Evolutionary conservation across 2,329 filamentous ascomycete species (phyloP).

Genomic region (Cladosporium sp.): DNA sequence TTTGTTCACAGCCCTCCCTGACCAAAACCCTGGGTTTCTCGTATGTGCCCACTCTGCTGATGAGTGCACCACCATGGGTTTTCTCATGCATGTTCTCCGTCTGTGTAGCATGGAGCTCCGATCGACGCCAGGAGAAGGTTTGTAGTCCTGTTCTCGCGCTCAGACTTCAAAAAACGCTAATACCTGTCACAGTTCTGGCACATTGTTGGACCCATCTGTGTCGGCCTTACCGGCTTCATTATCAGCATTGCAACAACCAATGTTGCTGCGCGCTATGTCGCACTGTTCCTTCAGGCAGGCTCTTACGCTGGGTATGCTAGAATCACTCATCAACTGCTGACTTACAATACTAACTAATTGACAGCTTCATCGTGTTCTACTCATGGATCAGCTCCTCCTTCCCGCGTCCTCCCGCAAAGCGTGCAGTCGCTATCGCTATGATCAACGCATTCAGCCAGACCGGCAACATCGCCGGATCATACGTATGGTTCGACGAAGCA

Average conservation of each 20-base stretch:
- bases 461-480: conserved; percentile 52
- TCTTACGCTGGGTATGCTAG: conserved; percentile 30
- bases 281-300: conserved; percentile 38
- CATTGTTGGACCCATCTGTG: conserved; percentile 13
- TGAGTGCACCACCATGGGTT: conserved; percentile 45
- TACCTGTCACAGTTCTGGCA: conserved; percentile 36
- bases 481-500: conserved; percentile 59
- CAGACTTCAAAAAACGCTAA: conserved; percentile 28
- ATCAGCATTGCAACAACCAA: conserved; percentile 14
- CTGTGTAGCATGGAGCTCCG: conserved; percentile 31
- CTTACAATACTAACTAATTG: conserved; percentile 32
- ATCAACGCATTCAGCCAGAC: conserved; percentile 72
- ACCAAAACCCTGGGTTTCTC: conserved; percentile 70
- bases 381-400: conserved; percentile 78
- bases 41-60: conserved; percentile 54
- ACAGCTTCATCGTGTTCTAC: conserved; percentile 45
- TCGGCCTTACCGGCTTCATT: conserved; percentile 14
- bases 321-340: neutral
- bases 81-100: conserved; percentile 34
- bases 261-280: conserved; percentile 28
- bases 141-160: conserved; percentile 1
- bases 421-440: conserved; percentile 69
- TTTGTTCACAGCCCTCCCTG: conserved; percentile 35
- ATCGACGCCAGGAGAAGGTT: conserved; percentile 32
- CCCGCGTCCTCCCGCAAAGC: conserved; percentile 73